phyloP scores from a whole-genome alignment of 1,284 basidiomycete species.

The Microbotryum scabiosae region DNA sequence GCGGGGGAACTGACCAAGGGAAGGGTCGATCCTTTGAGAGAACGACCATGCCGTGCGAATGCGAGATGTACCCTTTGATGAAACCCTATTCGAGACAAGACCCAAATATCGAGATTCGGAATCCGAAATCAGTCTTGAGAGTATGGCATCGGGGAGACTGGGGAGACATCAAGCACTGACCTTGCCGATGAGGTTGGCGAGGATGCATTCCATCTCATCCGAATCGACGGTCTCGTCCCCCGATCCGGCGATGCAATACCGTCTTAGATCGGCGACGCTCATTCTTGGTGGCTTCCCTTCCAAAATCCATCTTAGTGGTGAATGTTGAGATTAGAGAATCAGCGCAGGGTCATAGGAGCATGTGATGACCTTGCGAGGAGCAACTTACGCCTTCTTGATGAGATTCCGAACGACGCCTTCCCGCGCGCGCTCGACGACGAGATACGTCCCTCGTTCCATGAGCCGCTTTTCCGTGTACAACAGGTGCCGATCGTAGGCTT shows the following conservation, averaged over 20 bases:
- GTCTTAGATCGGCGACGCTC: conserved; percentile 65
- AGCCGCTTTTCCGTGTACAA: conserved; percentile 58
- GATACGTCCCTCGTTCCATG: conserved; percentile 71
- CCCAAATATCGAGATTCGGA: background rate
- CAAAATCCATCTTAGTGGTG: conserved; percentile 59
- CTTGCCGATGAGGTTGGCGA: conserved; percentile 89
- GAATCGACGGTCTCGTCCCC: conserved; percentile 41
- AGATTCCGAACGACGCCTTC: conserved; percentile 77
- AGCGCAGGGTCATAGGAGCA: background rate
- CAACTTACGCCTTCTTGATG: conserved; percentile 71
- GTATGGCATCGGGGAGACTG: background rate
- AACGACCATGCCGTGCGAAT: conserved; percentile 87
- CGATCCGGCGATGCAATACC: conserved; percentile 16
- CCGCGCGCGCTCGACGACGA: conserved; percentile 77
- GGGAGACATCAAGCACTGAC: conserved; percentile 34
- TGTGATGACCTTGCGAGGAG: background rate
- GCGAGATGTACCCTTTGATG: conserved; percentile 91
- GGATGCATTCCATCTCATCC: conserved; percentile 86
- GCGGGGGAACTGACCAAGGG: conserved; percentile 44
- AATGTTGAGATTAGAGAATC: background rate
- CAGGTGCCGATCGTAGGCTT: conserved; percentile 69
- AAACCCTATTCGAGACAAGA: conserved; percentile 49
- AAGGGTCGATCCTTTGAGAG: conserved; percentile 74
- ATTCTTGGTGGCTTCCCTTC: conserved; percentile 63
- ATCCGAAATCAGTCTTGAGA: no score